Percentiles rank a stretch among this genome's conserved stretches.
Conservation (phyloP, 1,284 basidiomycete genomes). For the Ustilago shanxiensis region DNA sequence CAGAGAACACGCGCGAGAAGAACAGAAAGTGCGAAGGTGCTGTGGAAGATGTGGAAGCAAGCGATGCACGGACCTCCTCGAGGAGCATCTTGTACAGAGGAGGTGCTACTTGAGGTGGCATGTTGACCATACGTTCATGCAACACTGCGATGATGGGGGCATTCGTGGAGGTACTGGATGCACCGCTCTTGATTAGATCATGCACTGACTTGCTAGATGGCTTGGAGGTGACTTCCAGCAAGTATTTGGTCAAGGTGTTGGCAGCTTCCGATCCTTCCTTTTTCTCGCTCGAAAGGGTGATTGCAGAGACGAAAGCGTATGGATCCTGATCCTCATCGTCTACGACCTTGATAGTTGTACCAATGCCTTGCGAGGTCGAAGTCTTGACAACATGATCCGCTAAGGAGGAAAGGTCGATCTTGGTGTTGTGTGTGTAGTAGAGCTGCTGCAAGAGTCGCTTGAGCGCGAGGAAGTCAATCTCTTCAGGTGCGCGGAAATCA, state of each 20-base stretch:
- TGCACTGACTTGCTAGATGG: slow-evolving; percentile 46
- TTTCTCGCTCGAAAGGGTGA: slow-evolving; percentile 40
- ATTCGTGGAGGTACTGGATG: slow-evolving; percentile 36
- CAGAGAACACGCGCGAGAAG: slow-evolving; percentile 66
- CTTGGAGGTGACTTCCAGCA: slow-evolving; percentile 40
- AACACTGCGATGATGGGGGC: slow-evolving; percentile 55
- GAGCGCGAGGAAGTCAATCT: slow-evolving; percentile 64
- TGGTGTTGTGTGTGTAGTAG: slow-evolving; percentile 66
- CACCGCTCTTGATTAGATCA: slow-evolving; percentile 41
- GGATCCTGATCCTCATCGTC: slow-evolving; percentile 66
- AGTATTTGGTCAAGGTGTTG: slow-evolving; percentile 45
- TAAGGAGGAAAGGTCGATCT: slow-evolving; percentile 54
- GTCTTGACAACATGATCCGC: slow-evolving; percentile 55
- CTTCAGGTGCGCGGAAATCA: slow-evolving; percentile 62
- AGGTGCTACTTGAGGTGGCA: slow-evolving; percentile 62
- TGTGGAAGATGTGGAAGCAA: slow-evolving; percentile 19
- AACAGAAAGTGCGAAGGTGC: slow-evolving; percentile 58
- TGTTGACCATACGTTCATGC: slow-evolving; percentile 69
- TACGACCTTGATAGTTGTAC: slow-evolving; percentile 66
- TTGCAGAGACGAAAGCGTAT: slow-evolving; percentile 64
- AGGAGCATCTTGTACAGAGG: slow-evolving; percentile 67
- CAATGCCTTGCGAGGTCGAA: slow-evolving; percentile 48
- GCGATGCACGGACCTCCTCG: slow-evolving; percentile 51
- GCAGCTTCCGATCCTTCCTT: slow-evolving; percentile 23
- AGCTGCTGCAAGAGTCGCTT: slow-evolving; percentile 67